phyloP scores from a whole-genome alignment of 192 early-diverging fungal genomes.

The Dissophora ornata region DNA sequence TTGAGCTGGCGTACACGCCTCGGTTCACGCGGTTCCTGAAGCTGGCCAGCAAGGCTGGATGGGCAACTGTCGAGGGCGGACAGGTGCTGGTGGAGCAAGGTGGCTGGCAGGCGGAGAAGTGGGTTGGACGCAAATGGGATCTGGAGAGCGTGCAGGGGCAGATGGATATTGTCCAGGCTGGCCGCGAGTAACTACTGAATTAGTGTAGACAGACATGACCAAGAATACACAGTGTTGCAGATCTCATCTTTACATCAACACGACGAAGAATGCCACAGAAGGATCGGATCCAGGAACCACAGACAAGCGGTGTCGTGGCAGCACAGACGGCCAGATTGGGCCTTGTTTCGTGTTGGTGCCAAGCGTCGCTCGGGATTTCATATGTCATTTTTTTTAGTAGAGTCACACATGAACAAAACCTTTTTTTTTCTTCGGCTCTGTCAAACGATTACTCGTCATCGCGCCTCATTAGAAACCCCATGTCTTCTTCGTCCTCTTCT shows the following conservation, averaged over 20 bases:
- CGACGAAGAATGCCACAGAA: too few species aligned
- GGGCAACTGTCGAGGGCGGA: constrained; percentile 84
- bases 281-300: too few species aligned
- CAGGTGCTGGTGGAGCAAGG: constrained; percentile 94
- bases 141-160: constrained; percentile 34
- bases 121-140: constrained; percentile 74
- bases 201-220: constrained; percentile 3
- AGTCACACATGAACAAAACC: too few species aligned
- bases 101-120: constrained; percentile 87
- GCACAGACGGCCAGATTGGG: too few species aligned
- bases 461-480: background rate
- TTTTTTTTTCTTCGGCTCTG: too few species aligned
- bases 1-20: constrained; percentile 97
- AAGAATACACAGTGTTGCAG: too few species aligned
- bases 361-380: too few species aligned
- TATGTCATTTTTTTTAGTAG: too few species aligned
- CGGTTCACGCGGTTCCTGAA: constrained; percentile 82
- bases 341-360: too few species aligned
- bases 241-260: too few species aligned
- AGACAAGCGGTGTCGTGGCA: too few species aligned
- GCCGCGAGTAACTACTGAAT: too few species aligned
- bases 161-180: constrained; percentile 29
- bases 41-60: constrained; percentile 67
- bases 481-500: background rate
- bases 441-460: background rate